Conservation (phyloP, 78 protist genomes). For the Dictyostelium brefeldianum region DNA sequence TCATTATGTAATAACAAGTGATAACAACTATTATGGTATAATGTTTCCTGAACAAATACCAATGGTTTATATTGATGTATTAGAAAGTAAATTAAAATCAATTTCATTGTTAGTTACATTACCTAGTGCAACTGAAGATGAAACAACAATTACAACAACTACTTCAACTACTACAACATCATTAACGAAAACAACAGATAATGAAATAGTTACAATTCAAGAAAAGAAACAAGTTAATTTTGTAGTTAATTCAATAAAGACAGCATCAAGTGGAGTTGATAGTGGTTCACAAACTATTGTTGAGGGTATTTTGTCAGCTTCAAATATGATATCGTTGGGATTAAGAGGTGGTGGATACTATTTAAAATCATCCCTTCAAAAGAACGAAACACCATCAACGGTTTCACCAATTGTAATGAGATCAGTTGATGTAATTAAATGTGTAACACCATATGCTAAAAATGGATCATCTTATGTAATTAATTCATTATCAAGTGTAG, state of each 20-base stretch:
- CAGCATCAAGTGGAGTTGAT: constrained; percentile 24
- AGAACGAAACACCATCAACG: background rate
- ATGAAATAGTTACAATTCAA: background rate
- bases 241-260: constrained; percentile 18
- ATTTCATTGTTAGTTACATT: constrained; percentile 1
- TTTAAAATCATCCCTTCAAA: constrained; percentile 18
- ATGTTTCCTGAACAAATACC: constrained; percentile 36
- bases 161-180: background rate
- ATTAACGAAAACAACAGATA: background rate
- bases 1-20: constrained; percentile 21
- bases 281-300: constrained; percentile 28
- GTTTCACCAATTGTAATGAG: constrained; percentile 41
- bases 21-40: constrained; percentile 29
- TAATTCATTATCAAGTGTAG: background rate
- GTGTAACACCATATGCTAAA: constrained; percentile 34
- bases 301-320: constrained; percentile 25
- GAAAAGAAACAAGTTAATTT: background rate
- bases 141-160: background rate
- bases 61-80: constrained; percentile 27
- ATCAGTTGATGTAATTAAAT: background rate
- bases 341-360: constrained; percentile 47
- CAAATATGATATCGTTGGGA: constrained; percentile 24
- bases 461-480: background rate
- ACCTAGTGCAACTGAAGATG: background rate
- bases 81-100: constrained; percentile 1